Percentiles rank a stretch among this genome's conserved stretches.
Conservation (phyloP, 345 rosid genomes). For the Sisymbrium altissimum region DNA sequence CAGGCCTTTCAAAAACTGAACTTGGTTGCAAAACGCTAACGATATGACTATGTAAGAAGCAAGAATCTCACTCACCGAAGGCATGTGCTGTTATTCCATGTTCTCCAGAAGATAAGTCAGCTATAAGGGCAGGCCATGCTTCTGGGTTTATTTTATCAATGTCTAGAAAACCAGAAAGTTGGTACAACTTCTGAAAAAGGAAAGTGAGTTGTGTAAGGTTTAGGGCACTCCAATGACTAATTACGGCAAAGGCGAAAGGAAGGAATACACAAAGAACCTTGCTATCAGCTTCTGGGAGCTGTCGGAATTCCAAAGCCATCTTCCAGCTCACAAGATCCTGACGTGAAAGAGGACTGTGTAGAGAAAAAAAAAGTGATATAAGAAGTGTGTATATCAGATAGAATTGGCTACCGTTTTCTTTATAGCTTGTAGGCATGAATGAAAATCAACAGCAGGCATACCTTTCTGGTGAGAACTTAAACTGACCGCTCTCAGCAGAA, state of each 20-base stretch:
- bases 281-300: constrained; percentile 80
- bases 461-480: constrained; percentile 80
- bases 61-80: constrained; percentile 61
- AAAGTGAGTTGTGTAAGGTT: constrained; percentile 13
- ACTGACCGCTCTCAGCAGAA: constrained; percentile 40
- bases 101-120: constrained; percentile 83
- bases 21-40: constrained; percentile 8
- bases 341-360: constrained; percentile 77
- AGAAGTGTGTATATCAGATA: constrained; percentile 6
- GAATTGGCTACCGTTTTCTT: neutral
- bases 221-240: neutral
- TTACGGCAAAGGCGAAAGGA: neutral
- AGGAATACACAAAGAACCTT: constrained; percentile 46
- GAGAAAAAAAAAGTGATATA: constrained; percentile 14
- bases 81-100: constrained; percentile 84
- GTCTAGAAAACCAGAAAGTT: constrained; percentile 81
- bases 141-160: constrained; percentile 72
- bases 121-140: constrained; percentile 92
- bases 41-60: constrained; percentile 13
- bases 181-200: constrained; percentile 51
- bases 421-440: neutral
- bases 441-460: constrained; percentile 19
- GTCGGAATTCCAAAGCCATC: constrained; percentile 80
- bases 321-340: constrained; percentile 98
- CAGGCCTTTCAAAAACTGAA: neutral